Evolutionary conservation across 805 yeast genomes (phyloP), one percentile per base, ranked within the genome.

Genomic region (Blastobotrys muscicola): DNA sequence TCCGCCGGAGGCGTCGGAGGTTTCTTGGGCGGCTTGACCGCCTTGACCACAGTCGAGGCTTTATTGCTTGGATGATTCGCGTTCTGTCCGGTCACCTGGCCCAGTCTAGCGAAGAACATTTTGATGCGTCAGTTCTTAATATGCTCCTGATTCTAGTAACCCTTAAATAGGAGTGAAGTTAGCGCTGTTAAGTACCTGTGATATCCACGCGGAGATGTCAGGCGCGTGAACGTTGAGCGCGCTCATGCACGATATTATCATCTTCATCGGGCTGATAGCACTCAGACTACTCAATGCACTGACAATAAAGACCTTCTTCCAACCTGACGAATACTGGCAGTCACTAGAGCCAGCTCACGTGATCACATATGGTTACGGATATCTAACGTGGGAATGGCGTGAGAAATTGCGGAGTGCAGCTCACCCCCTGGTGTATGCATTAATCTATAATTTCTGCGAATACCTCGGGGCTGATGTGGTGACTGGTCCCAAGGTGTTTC

Each of bases 301-400:
- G 16, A 59, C 78, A 1, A 74, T 76, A 4, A 58, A 58, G 44
- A 86, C 97, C 0, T 92, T 78, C 58, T 92, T 92, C 64, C 99
- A 92, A 60, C 90, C 98, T 0, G 99, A 92, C 61, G 99, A 92
- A 62, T 92, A 72, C 63, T 92, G 81, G 78, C 99, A 92, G 62
- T 70, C 89, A 0, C 65, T 92, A 41, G 98, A 92, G 56, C 95
- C 96, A 0, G 98, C 97, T 0, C 95, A 87, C 60, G 45, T 56
- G 3, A 65, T 71, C 32, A 81, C 82, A 0, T 86, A 70, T 59
- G 89, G 92, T 1, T 81, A 80, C 49, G 98, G 98, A 0, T 75
- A 76, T 52, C 58, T 78, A 32, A 86, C 97, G 0, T 92, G 99
- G 99, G 99, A 92, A 62, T 92, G 98, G 98, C 59, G 64, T 16